A percentile compares a stretch with the other conserved stretches of the same genome.
These are phyloP conservation scores for Panicum virgatum DNA, from an alignment of 202 grass and related monocot species.

Conservation along the genomic window DNA sequence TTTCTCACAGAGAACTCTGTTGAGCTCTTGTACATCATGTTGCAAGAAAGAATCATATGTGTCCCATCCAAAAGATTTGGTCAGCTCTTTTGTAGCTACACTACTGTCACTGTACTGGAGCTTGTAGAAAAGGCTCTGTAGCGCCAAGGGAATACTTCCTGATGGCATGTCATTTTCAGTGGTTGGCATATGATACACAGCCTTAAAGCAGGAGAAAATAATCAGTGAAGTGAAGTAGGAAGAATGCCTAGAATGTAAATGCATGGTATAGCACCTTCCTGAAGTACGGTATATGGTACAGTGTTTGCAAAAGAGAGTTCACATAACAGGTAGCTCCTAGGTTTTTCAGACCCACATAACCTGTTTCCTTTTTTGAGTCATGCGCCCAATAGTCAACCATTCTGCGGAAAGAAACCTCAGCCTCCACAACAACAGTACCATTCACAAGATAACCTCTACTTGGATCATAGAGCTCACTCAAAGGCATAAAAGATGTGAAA, in stretches of 20 bases:
- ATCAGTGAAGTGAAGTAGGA: slow-evolving; percentile 22
- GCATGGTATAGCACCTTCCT: slow-evolving; percentile 60
- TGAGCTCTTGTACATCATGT: slow-evolving; percentile 94
- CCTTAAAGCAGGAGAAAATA: slow-evolving; percentile 52
- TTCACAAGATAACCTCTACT: slow-evolving; percentile 82
- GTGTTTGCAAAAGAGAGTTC: slow-evolving; percentile 95
- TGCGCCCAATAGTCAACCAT: slow-evolving; percentile 90
- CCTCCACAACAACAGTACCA: slow-evolving; percentile 83
- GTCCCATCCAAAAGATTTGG: slow-evolving; percentile 98
- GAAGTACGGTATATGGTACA: slow-evolving; percentile 91
- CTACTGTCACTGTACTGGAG: slow-evolving; percentile 94
- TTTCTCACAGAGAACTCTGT: slow-evolving; percentile 98
- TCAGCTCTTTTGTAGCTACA: slow-evolving; percentile 97
- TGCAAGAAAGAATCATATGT: slow-evolving; percentile 99
- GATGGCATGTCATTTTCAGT: slow-evolving; percentile 92
- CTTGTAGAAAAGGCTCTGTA: slow-evolving; percentile 96
- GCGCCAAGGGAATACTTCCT: slow-evolving; percentile 92
- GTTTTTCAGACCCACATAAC: slow-evolving; percentile 87
- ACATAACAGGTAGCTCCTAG: slow-evolving; percentile 98
- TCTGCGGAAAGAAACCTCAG: slow-evolving; percentile 71
- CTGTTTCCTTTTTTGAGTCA: slow-evolving; percentile 97
- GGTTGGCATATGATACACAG: slow-evolving; percentile 99
- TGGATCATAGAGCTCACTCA: slow-evolving; percentile 87
- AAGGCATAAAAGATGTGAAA: slow-evolving; percentile 93
- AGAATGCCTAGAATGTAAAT: slow-evolving; percentile 27